Evolutionary conservation across 768 basidiomycete species (phyloP).

Genomic region (Amanita pseudoporphyria): DNA sequence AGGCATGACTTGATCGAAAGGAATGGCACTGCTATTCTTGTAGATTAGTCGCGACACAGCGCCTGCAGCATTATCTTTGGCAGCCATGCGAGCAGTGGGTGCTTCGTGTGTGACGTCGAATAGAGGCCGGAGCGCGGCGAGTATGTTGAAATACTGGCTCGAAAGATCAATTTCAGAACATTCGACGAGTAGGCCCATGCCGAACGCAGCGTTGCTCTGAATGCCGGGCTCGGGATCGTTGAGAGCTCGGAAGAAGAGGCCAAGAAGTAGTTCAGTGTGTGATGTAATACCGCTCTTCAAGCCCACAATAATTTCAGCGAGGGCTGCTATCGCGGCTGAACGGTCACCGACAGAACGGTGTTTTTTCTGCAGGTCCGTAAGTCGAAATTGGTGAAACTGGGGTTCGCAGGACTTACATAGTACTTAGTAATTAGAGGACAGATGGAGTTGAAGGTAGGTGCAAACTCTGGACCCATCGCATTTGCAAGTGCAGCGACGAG

Average conservation of each 20-base stretch:
- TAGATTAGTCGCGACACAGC: conserved; percentile 83
- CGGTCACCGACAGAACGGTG: conserved; percentile 84
- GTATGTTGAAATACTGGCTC: conserved; percentile 69
- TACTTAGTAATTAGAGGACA: conserved; percentile 85
- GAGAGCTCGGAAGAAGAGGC: conserved; percentile 79
- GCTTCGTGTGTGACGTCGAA: conserved; percentile 62
- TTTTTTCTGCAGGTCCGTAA: conserved; percentile 47
- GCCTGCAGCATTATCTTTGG: conserved; percentile 95
- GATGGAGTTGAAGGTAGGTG: conserved; percentile 75
- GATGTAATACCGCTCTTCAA: conserved; percentile 82
- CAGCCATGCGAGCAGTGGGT: conserved; percentile 62
- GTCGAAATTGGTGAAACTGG: not conserved
- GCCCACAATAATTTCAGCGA: conserved; percentile 93
- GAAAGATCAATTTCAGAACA: conserved; percentile 76
- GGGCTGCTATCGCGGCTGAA: conserved; percentile 85
- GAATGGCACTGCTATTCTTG: conserved; percentile 69
- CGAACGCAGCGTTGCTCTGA: conserved; percentile 93
- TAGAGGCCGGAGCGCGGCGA: conserved; percentile 70
- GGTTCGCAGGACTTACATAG: conserved; percentile 50
- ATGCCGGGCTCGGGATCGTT: conserved; percentile 86
- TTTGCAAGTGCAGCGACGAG: conserved; percentile 85
- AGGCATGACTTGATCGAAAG: conserved; percentile 86
- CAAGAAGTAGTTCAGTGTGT: conserved; percentile 71
- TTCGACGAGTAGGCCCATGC: conserved; percentile 84
- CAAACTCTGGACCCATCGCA: conserved; percentile 79